Evolutionary conservation across 345 rosid genomes (phyloP).

Genomic region (Gossypium turneri): DNA sequence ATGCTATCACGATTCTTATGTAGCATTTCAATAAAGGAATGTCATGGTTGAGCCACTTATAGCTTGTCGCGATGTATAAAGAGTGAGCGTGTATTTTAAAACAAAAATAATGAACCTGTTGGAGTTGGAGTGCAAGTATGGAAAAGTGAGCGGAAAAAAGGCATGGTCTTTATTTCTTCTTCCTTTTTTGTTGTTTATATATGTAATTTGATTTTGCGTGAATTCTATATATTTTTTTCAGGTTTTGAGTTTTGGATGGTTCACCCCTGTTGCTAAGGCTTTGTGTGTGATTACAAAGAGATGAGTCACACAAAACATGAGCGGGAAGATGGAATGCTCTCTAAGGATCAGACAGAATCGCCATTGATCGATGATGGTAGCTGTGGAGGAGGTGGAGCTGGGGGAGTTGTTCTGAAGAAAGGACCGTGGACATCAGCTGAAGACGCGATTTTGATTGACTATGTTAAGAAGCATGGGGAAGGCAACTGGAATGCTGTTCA

Average conservation of each 20-base stretch:
- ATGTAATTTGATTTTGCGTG: constrained; percentile 7
- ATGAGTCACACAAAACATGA: constrained; percentile 65
- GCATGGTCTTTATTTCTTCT: not conserved
- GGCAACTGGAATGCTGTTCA: constrained; percentile 99
- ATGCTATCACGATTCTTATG: constrained; percentile 13
- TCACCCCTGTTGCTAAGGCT: constrained; percentile 30
- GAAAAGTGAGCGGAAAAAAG: constrained; percentile 15
- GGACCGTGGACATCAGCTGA: constrained; percentile 98
- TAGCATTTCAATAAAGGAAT: constrained; percentile 16
- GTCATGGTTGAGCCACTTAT: constrained; percentile 1
- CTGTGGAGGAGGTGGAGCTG: constrained; percentile 35
- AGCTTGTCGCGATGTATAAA: constrained; percentile 16
- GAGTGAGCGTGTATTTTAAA: not conserved
- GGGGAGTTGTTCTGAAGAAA: constrained; percentile 60
- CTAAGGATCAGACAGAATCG: constrained; percentile 49
- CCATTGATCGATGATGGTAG: constrained; percentile 47
- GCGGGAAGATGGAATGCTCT: constrained; percentile 53
- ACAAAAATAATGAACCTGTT: not conserved
- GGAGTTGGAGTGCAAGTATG: constrained; percentile 25
- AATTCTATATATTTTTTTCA: constrained; percentile 12
- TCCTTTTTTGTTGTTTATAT: not conserved
- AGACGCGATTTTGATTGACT: constrained; percentile 78
- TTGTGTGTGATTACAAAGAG: constrained; percentile 37
- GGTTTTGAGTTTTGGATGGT: constrained; percentile 46
- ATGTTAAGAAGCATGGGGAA: constrained; percentile 92